These are phyloP conservation scores for Trichosanthes cucumerina DNA, from an alignment of 306 rosid species.

Conservation along the genomic window DNA sequence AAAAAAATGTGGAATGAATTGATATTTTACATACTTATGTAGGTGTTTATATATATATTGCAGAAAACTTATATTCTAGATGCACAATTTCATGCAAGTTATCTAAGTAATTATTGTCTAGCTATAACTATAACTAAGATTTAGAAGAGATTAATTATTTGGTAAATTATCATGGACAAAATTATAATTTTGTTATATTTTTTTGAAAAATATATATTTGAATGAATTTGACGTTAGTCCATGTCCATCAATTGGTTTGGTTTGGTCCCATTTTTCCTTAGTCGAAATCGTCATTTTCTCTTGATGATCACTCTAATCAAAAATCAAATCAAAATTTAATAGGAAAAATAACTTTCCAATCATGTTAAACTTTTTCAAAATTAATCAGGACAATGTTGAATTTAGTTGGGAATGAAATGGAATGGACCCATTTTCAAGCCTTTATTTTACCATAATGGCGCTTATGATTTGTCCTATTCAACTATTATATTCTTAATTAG, in stretches of 20 bases:
- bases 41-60: no score
- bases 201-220: not conserved
- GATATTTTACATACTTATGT: no score
- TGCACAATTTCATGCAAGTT: no score
- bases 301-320: not conserved
- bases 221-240: not conserved
- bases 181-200: not conserved
- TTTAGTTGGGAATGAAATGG: not conserved
- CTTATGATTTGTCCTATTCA: not conserved
- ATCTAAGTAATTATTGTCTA: no score
- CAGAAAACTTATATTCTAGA: no score
- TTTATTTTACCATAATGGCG: not conserved
- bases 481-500: not conserved
- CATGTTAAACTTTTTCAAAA: not conserved
- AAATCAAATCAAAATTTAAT: not conserved
- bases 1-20: no score
- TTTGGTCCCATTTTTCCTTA: not conserved
- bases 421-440: not conserved
- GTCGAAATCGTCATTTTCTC: not conserved
- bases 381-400: not conserved
- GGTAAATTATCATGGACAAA: not conserved
- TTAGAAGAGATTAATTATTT: no score
- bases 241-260: not conserved
- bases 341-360: not conserved
- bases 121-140: no score